Evolutionary conservation across 2,329 filamentous ascomycete species (phyloP).

Genomic region (Monosporascus sp.): DNA sequence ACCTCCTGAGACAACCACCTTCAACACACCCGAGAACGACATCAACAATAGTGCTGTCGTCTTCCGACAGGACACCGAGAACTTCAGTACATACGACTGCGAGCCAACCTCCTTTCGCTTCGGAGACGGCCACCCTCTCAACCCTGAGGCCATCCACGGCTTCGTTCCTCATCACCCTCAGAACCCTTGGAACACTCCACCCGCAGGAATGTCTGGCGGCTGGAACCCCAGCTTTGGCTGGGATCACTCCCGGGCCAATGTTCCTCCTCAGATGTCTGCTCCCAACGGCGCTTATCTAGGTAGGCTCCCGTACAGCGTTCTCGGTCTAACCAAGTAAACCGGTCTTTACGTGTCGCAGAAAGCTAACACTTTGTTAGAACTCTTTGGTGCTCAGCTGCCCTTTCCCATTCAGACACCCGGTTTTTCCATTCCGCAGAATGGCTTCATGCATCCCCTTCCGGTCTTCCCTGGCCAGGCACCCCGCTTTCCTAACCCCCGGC

Average conservation of each 20-base stretch:
- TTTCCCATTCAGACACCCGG: slow-evolving; percentile 13
- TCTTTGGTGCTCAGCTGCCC: slow-evolving; percentile 2
- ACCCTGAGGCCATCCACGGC: not conserved
- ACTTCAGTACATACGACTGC: not conserved
- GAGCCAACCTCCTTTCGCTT: not conserved
- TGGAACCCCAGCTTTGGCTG: slow-evolving; percentile 21
- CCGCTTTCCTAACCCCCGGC: slow-evolving; percentile 38
- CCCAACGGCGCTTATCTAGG: not conserved
- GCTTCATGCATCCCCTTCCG: slow-evolving; percentile 14
- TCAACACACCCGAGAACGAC: too few relatives aligned
- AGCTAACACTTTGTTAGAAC: too few relatives aligned
- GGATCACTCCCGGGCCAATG: slow-evolving; percentile 6
- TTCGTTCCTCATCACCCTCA: not conserved
- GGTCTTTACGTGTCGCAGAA: too few relatives aligned
- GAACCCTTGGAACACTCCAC: not conserved
- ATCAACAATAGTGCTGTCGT: too few relatives aligned
- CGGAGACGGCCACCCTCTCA: too few relatives aligned
- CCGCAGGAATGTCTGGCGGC: slow-evolving; percentile 6
- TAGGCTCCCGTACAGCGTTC: not conserved
- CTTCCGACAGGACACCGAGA: too few relatives aligned
- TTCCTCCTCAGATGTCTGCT: not conserved
- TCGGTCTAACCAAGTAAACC: too few relatives aligned
- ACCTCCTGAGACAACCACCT: not conserved
- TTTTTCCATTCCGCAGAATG: slow-evolving; percentile 14
- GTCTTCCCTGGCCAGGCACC: slow-evolving; percentile 21